phyloP scores from a whole-genome alignment of 192 early-diverging fungal genomes.

The Gryganskiella cystojenkinii region DNA sequence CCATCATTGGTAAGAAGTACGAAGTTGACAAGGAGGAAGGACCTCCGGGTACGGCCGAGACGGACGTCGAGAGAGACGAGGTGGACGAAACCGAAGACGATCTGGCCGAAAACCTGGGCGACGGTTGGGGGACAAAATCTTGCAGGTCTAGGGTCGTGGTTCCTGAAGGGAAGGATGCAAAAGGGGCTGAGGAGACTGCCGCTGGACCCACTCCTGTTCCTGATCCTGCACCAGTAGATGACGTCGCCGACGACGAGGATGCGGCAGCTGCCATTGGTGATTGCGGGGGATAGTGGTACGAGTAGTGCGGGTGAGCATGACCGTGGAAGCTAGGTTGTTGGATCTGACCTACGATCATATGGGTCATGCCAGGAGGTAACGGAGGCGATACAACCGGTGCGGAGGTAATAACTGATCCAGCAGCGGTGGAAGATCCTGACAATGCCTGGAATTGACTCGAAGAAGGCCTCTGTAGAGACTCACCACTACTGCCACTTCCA shows the following conservation, averaged over 20 bases:
- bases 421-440: too few relatives aligned
- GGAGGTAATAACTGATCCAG: neutral
- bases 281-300: constrained; percentile 1
- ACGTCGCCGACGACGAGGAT: neutral
- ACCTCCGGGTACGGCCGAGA: too few relatives aligned
- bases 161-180: too few relatives aligned
- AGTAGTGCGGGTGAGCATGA: constrained; percentile 2
- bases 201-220: neutral
- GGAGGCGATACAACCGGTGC: neutral
- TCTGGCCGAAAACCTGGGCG: too few relatives aligned
- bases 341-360: constrained; percentile 19
- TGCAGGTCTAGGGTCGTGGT: too few relatives aligned
- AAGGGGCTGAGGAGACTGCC: neutral
- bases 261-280: neutral
- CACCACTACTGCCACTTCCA: neutral
- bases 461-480: neutral
- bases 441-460: too few relatives aligned
- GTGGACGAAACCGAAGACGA: neutral
- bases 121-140: too few relatives aligned
- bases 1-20: constrained; percentile 18
- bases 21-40: constrained; percentile 31
- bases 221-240: neutral
- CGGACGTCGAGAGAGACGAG: neutral
- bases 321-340: neutral
- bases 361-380: neutral